These are phyloP conservation scores for Herpetomonas samuelpessoai DNA, from an alignment of 208 protist species.

Conservation along the genomic window DNA sequence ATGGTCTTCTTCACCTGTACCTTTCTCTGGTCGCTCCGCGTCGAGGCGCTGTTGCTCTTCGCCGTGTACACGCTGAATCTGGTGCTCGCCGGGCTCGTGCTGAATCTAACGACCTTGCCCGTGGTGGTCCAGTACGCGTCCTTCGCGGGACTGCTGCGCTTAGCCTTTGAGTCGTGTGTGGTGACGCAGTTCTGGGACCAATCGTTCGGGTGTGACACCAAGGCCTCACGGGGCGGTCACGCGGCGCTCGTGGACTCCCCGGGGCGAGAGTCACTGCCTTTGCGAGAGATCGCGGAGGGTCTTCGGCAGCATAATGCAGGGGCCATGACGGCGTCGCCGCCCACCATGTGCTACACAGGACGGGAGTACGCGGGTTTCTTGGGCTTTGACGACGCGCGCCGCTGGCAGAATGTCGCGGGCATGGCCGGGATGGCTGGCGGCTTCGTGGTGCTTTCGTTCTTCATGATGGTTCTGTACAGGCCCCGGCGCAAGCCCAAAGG, in stretches of 20 bases:
- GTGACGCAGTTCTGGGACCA: slow-evolving; percentile 42
- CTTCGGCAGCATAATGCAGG: neutral
- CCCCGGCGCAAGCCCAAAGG: slow-evolving; percentile 12
- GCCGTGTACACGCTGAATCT: slow-evolving; percentile 59
- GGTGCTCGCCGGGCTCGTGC: slow-evolving; percentile 51
- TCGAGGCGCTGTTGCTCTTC: slow-evolving; percentile 35
- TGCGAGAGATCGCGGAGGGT: neutral
- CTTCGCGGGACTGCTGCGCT: slow-evolving; percentile 38
- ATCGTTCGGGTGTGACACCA: slow-evolving; percentile 38
- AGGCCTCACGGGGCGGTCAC: neutral
- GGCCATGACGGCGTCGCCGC: neutral
- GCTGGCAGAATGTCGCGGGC: slow-evolving; percentile 46
- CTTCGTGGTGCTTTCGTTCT: slow-evolving; percentile 33
- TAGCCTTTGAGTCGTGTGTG: slow-evolving; percentile 57
- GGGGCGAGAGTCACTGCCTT: slow-evolving; percentile 4
- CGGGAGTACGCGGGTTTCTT: slow-evolving; percentile 47
- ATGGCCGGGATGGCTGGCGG: slow-evolving; percentile 29
- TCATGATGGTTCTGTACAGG: slow-evolving; percentile 38
- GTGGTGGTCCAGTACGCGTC: slow-evolving; percentile 30
- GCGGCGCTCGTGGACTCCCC: too few species aligned
- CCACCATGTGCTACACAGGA: slow-evolving; percentile 46
- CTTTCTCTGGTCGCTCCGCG: slow-evolving; percentile 22
- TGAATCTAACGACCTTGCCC: slow-evolving; percentile 61
- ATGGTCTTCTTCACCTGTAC: slow-evolving; percentile 44
- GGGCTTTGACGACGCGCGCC: slow-evolving; percentile 30